Conservation (phyloP, 2,329 filamentous ascomycete genomes). For the Beauveria varroae region DNA sequence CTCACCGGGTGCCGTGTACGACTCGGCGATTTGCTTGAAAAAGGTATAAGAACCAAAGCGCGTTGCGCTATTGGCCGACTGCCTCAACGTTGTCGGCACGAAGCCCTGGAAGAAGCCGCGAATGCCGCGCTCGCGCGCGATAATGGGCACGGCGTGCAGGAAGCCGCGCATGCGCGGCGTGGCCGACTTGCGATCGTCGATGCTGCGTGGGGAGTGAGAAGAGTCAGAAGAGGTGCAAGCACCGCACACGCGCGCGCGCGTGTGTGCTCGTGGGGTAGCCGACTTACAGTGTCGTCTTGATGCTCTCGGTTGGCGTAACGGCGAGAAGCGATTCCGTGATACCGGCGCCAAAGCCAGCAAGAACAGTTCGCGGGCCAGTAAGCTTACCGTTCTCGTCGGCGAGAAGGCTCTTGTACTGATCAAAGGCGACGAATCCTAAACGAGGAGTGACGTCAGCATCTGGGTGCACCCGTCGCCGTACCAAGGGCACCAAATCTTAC, state of each 20-base stretch:
- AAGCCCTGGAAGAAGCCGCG: slow-evolving; percentile 96
- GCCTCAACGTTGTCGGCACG: slow-evolving; percentile 85
- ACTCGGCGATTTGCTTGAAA: slow-evolving; percentile 82
- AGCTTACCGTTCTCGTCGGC: slow-evolving; percentile 81
- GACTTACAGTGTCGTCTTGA: slow-evolving; percentile 82
- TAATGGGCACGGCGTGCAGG: slow-evolving; percentile 80
- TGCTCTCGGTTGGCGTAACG: slow-evolving; percentile 94
- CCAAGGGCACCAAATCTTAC: slow-evolving; percentile 41
- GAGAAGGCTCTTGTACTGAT: slow-evolving; percentile 81
- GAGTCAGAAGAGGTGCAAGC: not conserved
- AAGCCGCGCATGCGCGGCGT: slow-evolving; percentile 88
- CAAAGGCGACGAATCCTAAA: slow-evolving; percentile 85
- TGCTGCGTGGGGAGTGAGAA: slow-evolving; percentile 39
- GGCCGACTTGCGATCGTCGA: slow-evolving; percentile 84
- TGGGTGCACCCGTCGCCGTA: not conserved
- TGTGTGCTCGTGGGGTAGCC: not conserved
- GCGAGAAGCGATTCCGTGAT: slow-evolving; percentile 89
- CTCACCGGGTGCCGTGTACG: slow-evolving; percentile 88
- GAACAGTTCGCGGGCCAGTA: slow-evolving; percentile 80
- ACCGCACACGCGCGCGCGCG: too few species aligned
- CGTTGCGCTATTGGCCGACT: slow-evolving; percentile 89
- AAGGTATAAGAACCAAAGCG: slow-evolving; percentile 88
- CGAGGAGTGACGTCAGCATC: not conserved
- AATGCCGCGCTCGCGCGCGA: slow-evolving; percentile 79
- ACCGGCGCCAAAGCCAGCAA: slow-evolving; percentile 90